Conservation (phyloP, 1,139 yeast species). For the Cylindricascospora bacillispora region DNA sequence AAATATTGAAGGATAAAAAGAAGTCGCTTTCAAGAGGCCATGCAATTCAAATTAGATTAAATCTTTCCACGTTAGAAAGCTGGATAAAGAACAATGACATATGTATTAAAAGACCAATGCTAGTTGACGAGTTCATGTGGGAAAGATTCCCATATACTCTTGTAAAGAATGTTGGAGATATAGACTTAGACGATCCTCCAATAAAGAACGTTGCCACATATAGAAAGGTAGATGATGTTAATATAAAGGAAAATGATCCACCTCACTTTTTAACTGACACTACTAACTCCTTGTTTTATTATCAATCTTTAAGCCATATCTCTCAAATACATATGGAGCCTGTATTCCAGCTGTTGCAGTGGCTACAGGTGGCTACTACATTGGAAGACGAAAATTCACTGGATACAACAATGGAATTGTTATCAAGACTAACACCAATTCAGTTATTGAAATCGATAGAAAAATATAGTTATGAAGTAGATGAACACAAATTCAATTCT, state of each 20-base stretch:
- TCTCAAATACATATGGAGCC: conserved; percentile 62
- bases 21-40: conserved; percentile 62
- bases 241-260: conserved; percentile 9
- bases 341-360: conserved; percentile 68
- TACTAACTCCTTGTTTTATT: conserved; percentile 35
- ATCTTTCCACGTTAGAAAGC: conserved; percentile 76
- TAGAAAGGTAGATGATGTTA: conserved; percentile 8
- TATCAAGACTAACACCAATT: conserved; percentile 48
- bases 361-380: conserved; percentile 76
- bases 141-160: conserved; percentile 33
- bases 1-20: conserved; percentile 49
- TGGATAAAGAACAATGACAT: conserved; percentile 77
- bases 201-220: conserved; percentile 19
- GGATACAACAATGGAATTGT: conserved; percentile 44
- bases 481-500: conserved; percentile 47
- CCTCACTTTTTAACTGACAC: conserved; percentile 17
- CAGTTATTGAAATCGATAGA: conserved; percentile 64
- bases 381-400: conserved; percentile 43
- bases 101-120: conserved; percentile 33
- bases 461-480: conserved; percentile 73
- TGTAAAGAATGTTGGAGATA: conserved; percentile 23
- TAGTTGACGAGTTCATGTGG: conserved; percentile 29
- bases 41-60: conserved; percentile 82
- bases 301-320: conserved; percentile 43
- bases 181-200: conserved; percentile 14